Evolutionary conservation across 2,329 filamentous ascomycete genomes (phyloP).

Genomic region (Apiospora kogelbergensis): DNA sequence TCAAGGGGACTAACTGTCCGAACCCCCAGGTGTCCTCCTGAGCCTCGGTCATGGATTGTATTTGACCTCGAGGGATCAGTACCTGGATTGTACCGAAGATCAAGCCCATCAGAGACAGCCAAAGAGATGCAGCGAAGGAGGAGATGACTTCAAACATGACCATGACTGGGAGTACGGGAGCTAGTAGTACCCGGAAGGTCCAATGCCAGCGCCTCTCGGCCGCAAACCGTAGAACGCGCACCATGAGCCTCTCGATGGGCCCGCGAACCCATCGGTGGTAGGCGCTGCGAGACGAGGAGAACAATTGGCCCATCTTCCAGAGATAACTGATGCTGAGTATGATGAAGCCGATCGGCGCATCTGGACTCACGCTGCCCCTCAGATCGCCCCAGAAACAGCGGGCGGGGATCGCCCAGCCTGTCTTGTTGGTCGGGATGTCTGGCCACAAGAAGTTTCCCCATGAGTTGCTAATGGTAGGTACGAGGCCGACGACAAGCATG

Average conservation of each 20-base stretch:
- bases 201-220: slow-evolving; percentile 5
- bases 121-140: slow-evolving; percentile 11
- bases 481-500: slow-evolving; percentile 11
- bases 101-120: slow-evolving; percentile 10
- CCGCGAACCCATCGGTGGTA: neutral
- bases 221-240: neutral
- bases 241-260: neutral
- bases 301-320: slow-evolving; percentile 12
- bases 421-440: neutral
- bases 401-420: slow-evolving; percentile 12
- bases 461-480: slow-evolving; percentile 7
- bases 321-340: slow-evolving; percentile 7
- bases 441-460: slow-evolving; percentile 13
- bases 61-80: slow-evolving; percentile 10
- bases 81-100: slow-evolving; percentile 12
- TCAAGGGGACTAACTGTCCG: slow-evolving; percentile 10
- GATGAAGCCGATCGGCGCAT: slow-evolving; percentile 11
- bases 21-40: slow-evolving; percentile 11
- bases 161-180: neutral
- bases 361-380: slow-evolving; percentile 5
- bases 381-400: slow-evolving; percentile 12
- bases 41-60: slow-evolving; percentile 4
- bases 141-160: slow-evolving; percentile 8
- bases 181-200: slow-evolving; percentile 5
- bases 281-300: neutral